phyloP scores from a whole-genome alignment of 768 basidiomycete species.

The Mycena indigotica region DNA sequence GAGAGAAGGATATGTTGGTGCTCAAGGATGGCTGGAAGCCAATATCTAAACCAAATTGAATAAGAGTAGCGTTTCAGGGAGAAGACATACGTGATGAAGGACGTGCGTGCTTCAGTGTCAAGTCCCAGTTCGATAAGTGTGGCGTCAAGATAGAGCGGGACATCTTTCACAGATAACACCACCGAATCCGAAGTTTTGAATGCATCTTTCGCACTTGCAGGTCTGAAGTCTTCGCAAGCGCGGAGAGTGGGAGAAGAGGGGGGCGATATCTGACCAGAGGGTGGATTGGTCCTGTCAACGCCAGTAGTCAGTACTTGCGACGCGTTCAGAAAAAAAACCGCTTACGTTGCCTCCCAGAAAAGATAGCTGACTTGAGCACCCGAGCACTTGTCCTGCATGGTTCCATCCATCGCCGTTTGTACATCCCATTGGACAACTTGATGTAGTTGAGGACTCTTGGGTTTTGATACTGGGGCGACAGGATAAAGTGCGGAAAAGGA shows the following conservation, averaged over 20 bases:
- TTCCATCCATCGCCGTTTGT: slow-evolving; percentile 24
- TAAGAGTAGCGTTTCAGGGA: background rate
- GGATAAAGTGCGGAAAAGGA: slow-evolving; percentile 5
- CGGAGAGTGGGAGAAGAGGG: background rate
- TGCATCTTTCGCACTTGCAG: background rate
- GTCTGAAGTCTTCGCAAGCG: background rate
- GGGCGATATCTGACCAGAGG: background rate
- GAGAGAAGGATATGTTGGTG: slow-evolving; percentile 34
- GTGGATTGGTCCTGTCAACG: background rate
- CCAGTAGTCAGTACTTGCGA: background rate
- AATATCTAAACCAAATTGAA: slow-evolving; percentile 10
- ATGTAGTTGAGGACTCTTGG: background rate
- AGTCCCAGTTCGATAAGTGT: slow-evolving; percentile 27
- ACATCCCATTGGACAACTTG: background rate
- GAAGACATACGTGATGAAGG: slow-evolving; percentile 35
- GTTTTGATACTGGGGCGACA: background rate
- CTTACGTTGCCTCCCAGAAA: slow-evolving; percentile 44
- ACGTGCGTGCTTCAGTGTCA: slow-evolving; percentile 36
- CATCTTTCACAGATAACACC: slow-evolving; percentile 22
- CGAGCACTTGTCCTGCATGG: slow-evolving; percentile 31
- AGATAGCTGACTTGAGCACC: slow-evolving; percentile 36
- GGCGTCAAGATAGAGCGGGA: slow-evolving; percentile 31
- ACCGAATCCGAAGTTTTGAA: slow-evolving; percentile 8
- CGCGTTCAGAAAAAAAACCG: background rate
- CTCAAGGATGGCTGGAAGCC: slow-evolving; percentile 35